Evolutionary conservation across 192 early-diverging fungal species (phyloP).

Genomic region (Rhizophagus sp.): DNA sequence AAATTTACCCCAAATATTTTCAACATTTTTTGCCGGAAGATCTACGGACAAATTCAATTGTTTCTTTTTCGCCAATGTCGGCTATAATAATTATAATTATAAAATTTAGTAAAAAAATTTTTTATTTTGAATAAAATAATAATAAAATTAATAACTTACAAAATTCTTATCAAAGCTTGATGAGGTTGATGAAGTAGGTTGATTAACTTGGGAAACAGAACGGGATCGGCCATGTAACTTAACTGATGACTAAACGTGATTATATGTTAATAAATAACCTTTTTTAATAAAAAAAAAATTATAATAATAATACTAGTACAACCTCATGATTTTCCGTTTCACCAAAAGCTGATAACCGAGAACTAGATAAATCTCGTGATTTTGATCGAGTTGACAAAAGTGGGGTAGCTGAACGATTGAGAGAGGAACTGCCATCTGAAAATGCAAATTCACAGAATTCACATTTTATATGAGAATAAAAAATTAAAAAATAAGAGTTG

Average conservation of each 20-base stretch:
- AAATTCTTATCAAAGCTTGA: conserved; percentile 23
- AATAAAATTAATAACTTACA: neutral
- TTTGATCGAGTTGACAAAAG: neutral
- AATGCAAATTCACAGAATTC: conserved; percentile 1
- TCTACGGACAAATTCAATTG: conserved; percentile 5
- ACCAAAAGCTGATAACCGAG: neutral
- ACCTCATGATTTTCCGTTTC: conserved; percentile 8
- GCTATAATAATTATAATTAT: neutral
- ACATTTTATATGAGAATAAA: conserved; percentile 4
- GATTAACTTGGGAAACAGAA: neutral
- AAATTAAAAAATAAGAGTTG: conserved; percentile 7
- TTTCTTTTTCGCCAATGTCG: conserved; percentile 23
- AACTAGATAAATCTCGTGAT: neutral
- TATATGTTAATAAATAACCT: neutral
- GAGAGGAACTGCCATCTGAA: conserved; percentile 17
- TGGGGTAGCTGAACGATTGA: neutral
- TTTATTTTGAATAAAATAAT: neutral
- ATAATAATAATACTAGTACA: neutral
- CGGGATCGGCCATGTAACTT: conserved; percentile 20
- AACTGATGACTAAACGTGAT: neutral
- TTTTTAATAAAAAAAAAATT: no score
- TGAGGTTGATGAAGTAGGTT: neutral
- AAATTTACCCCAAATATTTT: conserved; percentile 17
- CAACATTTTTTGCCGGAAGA: conserved; percentile 17
- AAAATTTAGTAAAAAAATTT: neutral